phyloP scores from a whole-genome alignment of 345 rosid species.

The Arabis alpina region DNA sequence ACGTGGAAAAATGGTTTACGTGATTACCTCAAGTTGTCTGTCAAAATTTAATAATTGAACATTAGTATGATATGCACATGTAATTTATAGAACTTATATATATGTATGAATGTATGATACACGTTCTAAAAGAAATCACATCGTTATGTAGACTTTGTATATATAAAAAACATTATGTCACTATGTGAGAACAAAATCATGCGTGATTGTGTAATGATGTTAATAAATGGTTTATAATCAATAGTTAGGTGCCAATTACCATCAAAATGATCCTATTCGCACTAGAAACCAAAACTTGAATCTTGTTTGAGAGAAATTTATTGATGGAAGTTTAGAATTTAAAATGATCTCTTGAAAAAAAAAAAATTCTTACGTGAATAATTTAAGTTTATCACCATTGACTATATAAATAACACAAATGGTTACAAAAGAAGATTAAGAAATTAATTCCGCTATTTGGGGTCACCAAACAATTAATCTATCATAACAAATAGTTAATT shows the following conservation, averaged over 20 bases:
- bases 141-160: neutral
- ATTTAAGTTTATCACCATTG: neutral
- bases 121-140: neutral
- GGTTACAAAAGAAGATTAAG: neutral
- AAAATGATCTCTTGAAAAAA: too few species aligned
- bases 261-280: neutral
- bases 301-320: too few species aligned
- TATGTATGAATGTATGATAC: neutral
- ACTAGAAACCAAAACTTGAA: too few species aligned
- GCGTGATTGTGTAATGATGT: constrained; percentile 8
- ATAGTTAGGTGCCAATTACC: constrained; percentile 24
- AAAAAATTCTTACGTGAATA: neutral
- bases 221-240: neutral
- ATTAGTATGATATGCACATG: neutral
- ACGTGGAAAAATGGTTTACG: constrained; percentile 34
- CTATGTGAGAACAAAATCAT: neutral
- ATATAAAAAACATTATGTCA: neutral
- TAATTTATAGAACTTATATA: too few species aligned
- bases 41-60: constrained; percentile 21
- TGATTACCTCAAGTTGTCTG: constrained; percentile 38
- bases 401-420: neutral
- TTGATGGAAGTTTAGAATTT: too few species aligned
- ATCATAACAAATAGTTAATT: neutral
- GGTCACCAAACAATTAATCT: constrained; percentile 29
- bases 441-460: constrained; percentile 25